Base-by-base conservation (phyloP, 1,284 basidiomycete genomes). In the Prillingera fragicola region DNA sequence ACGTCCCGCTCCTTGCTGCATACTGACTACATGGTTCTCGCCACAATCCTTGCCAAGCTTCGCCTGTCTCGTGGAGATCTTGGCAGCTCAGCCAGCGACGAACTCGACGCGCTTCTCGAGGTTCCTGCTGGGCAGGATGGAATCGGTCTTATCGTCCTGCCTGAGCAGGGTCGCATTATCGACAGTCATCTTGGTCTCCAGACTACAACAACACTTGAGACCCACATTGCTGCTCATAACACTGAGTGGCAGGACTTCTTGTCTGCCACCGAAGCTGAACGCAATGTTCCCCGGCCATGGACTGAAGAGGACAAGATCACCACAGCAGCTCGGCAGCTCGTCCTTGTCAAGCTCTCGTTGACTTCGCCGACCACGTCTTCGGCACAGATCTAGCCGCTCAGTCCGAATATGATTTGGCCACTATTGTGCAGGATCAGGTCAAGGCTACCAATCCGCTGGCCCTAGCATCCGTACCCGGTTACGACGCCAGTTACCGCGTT, bases 401-500 rank as follows among this genome's bases (percentile, higher is more conserved):
- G 28, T 38, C 60, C 7, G 63, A 52, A 21, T 65, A 63, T 43
- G 84, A 91, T 52, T 78, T 97, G 28, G 77, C 78, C 17, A 69
- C 73, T 8, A 82, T 95, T 73, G 88, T 94, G 21, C 61, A 76
- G 5, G 78, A 85, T 54, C 87, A 96, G 64, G 80, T 91, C 26
- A 78, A 80, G 10, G 78, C 89, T 2, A 77, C 79, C 2, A 89
- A 87, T 1, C 90, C 92, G 1, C 72, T 96, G n/a, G 85, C 87
- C 9, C 74, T 97, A 38, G 82, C 90, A 26, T 96, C 91, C 7
- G 88, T 96, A 3, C 82, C 87, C 1, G 92, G 92, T n/a, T 92
- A 95, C 63, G 92, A 97, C 67, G 92, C 92, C 9, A 91, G 89
- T 67, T 96, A 92, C 68, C 81, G 86, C 41, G 87, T 96, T 24